Evolutionary conservation across 768 basidiomycete species (phyloP).

Genomic region (Phanerodontia chrysosporium): DNA sequence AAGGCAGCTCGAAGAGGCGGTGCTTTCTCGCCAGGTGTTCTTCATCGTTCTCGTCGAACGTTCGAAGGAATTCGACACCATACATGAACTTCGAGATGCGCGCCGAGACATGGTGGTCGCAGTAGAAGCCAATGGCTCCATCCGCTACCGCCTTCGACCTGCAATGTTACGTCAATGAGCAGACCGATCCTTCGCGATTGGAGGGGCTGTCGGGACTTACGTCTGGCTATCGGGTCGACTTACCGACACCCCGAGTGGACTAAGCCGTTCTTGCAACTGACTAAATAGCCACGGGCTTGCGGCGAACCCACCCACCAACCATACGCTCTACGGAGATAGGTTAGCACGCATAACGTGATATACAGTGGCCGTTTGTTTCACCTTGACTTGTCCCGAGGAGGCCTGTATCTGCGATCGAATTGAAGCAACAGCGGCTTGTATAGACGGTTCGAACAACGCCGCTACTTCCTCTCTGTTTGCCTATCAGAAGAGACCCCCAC

Average conservation of each 20-base stretch:
- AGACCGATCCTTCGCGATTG: not conserved
- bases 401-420: slow-evolving; percentile 70
- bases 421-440: slow-evolving; percentile 65
- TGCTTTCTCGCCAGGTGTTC: slow-evolving; percentile 64
- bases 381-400: slow-evolving; percentile 64
- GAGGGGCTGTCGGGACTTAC: slow-evolving; percentile 36
- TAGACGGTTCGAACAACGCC: slow-evolving; percentile 74
- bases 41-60: slow-evolving; percentile 58
- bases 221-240: slow-evolving; percentile 79
- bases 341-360: not conserved
- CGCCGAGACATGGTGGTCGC: slow-evolving; percentile 79
- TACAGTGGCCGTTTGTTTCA: slow-evolving; percentile 18
- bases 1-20: slow-evolving; percentile 69
- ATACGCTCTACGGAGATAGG: slow-evolving; percentile 53
- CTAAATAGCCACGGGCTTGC: slow-evolving; percentile 78
- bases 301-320: slow-evolving; percentile 80
- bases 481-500: not conserved
- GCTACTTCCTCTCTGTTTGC: slow-evolving; percentile 42
- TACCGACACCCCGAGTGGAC: slow-evolving; percentile 51
- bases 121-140: slow-evolving; percentile 80
- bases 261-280: slow-evolving; percentile 68
- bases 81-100: slow-evolving; percentile 79
- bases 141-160: slow-evolving; percentile 86
- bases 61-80: slow-evolving; percentile 74
- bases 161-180: slow-evolving; percentile 3